Conservation (phyloP, 176 grass and related monocot genomes). For the Pontederia crassipes region DNA sequence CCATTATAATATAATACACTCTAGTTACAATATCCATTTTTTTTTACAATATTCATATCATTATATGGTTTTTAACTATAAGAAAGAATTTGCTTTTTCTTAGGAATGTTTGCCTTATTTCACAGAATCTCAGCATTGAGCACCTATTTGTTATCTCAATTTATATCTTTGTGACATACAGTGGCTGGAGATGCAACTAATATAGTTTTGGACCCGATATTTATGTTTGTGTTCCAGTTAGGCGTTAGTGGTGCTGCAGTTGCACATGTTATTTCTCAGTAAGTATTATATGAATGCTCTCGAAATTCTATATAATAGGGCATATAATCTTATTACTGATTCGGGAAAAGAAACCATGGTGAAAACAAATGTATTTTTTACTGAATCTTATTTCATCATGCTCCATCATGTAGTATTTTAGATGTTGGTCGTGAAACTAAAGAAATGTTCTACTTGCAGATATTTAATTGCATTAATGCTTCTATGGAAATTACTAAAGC, state of each 20-base stretch:
- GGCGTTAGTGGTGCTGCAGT: constrained; percentile 57
- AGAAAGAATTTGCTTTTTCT: no score
- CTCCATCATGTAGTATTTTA: no score
- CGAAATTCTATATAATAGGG: not conserved
- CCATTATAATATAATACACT: no score
- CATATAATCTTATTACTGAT: no score
- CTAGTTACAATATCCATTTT: no score
- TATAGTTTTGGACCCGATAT: constrained; percentile 43
- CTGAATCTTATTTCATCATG: no score
- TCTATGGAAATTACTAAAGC: constrained; percentile 41
- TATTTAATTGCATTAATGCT: constrained; percentile 73
- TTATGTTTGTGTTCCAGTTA: constrained; percentile 50
- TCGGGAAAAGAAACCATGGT: no score
- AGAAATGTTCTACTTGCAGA: constrained; percentile 21
- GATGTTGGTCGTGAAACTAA: no score
- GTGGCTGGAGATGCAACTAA: constrained; percentile 52
- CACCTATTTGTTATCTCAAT: constrained; percentile 5
- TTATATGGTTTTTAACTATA: no score
- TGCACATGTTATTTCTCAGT: constrained; percentile 61
- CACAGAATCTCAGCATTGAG: not conserved
- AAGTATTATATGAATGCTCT: constrained; percentile 23
- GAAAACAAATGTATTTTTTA: no score
- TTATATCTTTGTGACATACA: constrained; percentile 22
- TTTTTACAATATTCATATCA: no score
- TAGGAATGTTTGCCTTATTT: no score